A percentile compares a stretch with the other conserved stretches of the same genome.
These are phyloP conservation scores for Solanum chiquidenum DNA, from an alignment of 257 asterid genomes.

Conservation along the genomic window DNA sequence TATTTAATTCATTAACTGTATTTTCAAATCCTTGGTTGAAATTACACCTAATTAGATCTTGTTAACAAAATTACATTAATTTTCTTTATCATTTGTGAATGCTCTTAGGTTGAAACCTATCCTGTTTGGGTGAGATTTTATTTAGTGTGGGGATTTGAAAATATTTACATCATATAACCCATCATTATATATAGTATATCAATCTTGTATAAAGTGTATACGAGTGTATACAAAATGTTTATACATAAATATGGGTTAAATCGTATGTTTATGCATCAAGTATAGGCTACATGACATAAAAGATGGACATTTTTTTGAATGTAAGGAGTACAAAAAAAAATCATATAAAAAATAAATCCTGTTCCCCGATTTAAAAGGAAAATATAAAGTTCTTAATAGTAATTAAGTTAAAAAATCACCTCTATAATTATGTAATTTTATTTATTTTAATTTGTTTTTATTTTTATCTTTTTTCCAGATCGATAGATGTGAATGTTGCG, in stretches of 20 bases:
- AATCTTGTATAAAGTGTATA: background rate
- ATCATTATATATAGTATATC: background rate
- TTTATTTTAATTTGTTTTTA: background rate
- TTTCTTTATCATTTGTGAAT: background rate
- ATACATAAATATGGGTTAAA: background rate
- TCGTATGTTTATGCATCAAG: background rate
- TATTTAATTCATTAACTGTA: background rate
- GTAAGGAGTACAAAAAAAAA: no score
- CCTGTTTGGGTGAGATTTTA: background rate
- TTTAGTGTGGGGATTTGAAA: background rate
- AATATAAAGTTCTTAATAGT: no score
- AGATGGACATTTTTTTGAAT: no score
- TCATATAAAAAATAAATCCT: no score
- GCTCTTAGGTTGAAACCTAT: background rate
- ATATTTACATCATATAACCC: background rate
- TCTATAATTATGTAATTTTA: background rate
- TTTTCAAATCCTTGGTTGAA: background rate
- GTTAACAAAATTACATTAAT: background rate
- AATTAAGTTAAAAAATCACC: no score
- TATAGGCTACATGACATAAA: background rate
- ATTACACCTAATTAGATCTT: background rate
- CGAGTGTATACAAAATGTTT: background rate
- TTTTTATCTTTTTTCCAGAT: background rate
- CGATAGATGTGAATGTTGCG: conserved; percentile 28
- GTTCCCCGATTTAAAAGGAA: no score